A percentile compares a stretch with the other conserved stretches of the same genome.
Conservation (phyloP, 495 filamentous ascomycete species). For the Penicillium egyptiacum region DNA sequence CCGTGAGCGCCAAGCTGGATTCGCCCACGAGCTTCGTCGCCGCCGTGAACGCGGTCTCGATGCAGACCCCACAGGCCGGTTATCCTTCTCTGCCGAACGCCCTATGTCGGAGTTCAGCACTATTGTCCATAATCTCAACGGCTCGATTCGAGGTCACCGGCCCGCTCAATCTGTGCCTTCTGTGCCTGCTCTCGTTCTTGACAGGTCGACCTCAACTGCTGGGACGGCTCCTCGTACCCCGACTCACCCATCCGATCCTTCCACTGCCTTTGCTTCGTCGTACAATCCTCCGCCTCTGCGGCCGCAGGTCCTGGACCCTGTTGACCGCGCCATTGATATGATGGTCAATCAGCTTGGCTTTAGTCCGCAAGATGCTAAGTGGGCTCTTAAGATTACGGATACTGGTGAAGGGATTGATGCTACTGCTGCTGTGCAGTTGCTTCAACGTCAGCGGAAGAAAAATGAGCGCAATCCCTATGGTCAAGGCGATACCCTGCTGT, state of each 20-base stretch:
- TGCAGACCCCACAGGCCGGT: constrained; percentile 34
- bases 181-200: constrained; percentile 15
- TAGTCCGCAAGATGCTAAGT: constrained; percentile 47
- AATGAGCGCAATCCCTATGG: constrained; percentile 22
- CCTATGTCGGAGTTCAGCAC: constrained; percentile 47
- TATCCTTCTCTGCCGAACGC: constrained; percentile 41
- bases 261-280: background rate
- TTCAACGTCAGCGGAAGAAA: constrained; percentile 46
- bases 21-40: constrained; percentile 27
- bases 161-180: constrained; percentile 23
- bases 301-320: constrained; percentile 52
- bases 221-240: constrained; percentile 18
- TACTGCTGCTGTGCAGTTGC: constrained; percentile 43
- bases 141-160: constrained; percentile 9
- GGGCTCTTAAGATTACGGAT: constrained; percentile 54
- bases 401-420: constrained; percentile 52
- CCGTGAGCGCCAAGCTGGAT: constrained; percentile 39
- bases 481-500: constrained; percentile 23
- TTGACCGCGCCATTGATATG: constrained; percentile 48
- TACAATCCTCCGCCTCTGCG: constrained; percentile 16
- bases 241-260: background rate
- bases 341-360: constrained; percentile 53
- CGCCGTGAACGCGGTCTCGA: constrained; percentile 20
- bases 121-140: constrained; percentile 38
- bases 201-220: constrained; percentile 19